phyloP scores from a whole-genome alignment of 805 yeast genomes.

The Candida krabiensis region DNA sequence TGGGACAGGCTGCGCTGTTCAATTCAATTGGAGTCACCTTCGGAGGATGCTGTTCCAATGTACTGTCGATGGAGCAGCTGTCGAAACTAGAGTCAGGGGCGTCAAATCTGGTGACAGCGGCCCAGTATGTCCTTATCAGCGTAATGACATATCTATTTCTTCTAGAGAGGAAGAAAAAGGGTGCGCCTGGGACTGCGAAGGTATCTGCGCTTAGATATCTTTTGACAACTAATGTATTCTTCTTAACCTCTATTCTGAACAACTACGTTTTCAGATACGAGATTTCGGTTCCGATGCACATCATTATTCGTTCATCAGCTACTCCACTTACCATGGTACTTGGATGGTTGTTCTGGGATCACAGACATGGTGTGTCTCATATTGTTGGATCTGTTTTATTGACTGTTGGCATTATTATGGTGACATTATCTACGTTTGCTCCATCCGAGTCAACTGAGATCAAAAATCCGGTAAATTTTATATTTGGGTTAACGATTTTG shows the following conservation, averaged over 20 bases:
- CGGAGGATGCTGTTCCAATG: constrained; percentile 77
- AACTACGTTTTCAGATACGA: constrained; percentile 58
- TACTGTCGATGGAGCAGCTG: constrained; percentile 58
- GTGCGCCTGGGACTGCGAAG: constrained; percentile 21
- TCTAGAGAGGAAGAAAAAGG: constrained; percentile 4
- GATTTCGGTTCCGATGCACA: constrained; percentile 66
- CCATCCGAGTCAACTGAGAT: not conserved
- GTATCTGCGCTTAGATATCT: constrained; percentile 47
- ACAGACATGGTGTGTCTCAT: constrained; percentile 46
- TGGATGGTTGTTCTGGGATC: constrained; percentile 48
- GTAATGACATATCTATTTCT: constrained; percentile 41
- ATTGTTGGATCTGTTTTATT: constrained; percentile 50
- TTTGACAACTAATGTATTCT: constrained; percentile 49
- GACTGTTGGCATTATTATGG: constrained; percentile 54
- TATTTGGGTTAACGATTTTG: constrained; percentile 42
- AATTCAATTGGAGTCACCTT: constrained; percentile 40
- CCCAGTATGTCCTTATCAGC: constrained; percentile 56
- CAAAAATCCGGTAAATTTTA: constrained; percentile 2
- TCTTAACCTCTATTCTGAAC: constrained; percentile 50
- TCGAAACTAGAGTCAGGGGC: constrained; percentile 35
- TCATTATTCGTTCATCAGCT: constrained; percentile 63
- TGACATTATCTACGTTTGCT: constrained; percentile 26
- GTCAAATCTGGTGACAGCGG: constrained; percentile 57
- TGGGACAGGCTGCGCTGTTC: too few relatives aligned
- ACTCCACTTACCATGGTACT: constrained; percentile 60